A percentile compares a stretch with the other conserved stretches of the same genome.
Conservation (phyloP, 805 yeast species). For the Grigorovia transvaalensis region DNA sequence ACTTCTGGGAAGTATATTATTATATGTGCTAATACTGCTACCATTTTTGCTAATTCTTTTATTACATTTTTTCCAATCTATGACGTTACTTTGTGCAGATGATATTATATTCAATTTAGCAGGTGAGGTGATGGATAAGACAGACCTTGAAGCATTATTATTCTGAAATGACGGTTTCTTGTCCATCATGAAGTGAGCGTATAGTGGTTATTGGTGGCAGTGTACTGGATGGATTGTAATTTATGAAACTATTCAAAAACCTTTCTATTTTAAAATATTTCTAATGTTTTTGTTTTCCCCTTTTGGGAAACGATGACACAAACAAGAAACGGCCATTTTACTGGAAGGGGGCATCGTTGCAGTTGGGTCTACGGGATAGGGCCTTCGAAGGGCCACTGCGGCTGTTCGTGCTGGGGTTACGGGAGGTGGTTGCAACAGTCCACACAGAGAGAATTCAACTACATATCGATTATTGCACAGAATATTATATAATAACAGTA, state of each 20-base stretch:
- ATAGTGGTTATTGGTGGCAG: no score
- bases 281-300: slow-evolving; percentile 14
- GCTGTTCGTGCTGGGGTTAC: no score
- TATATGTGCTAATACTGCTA: slow-evolving; percentile 9
- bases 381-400: no score
- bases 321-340: neutral
- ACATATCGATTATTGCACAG: no score
- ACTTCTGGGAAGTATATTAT: slow-evolving; percentile 10
- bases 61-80: slow-evolving; percentile 22
- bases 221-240: neutral
- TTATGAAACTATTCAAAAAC: neutral
- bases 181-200: neutral
- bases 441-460: no score
- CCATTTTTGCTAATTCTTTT: slow-evolving; percentile 10
- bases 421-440: no score
- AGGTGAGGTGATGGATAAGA: slow-evolving; percentile 36
- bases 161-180: slow-evolving; percentile 1
- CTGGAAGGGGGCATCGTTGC: no score
- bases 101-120: slow-evolving; percentile 37
- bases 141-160: slow-evolving; percentile 27
- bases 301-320: slow-evolving; percentile 5
- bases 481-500: no score
- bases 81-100: slow-evolving; percentile 14
- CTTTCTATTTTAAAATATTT: neutral
- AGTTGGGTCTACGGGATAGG: no score